Base-by-base conservation (phyloP, 768 basidiomycete species). In the Russula compacta region DNA sequence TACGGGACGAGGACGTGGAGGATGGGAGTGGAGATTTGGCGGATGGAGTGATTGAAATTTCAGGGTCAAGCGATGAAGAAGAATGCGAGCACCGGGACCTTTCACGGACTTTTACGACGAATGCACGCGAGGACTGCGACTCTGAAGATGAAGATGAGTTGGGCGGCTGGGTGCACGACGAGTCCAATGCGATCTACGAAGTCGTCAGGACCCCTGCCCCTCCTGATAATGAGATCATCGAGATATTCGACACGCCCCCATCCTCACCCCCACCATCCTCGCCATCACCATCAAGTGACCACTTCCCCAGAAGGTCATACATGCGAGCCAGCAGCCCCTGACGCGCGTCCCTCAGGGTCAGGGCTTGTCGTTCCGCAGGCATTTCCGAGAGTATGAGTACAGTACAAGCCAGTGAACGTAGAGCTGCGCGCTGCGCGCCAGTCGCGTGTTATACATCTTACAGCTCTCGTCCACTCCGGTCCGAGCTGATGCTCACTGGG, bases 121-220 rank as follows among this genome's bases (percentile, higher is more conserved):
- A n/a, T n/a, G 33, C 29, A 52, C 32, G 10, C 19, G 60, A 35
- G 35, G 63, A 44, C 33, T 19, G 43, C 24, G 65, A 64, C 1
- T 65, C 56, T n/a, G 81, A 61, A 3, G 55, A 80, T 19, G 81
- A 82, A 21, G 56, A 59, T 11, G 81, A 82, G 65, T 72, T 80
- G 8, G 75, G 67, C 10, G 63, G 67, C 47, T 79, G 78, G 76
- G 69, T 74, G 29, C 67, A 69, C 42, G 76, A 78, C 57, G 78
- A 79, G 64, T 73, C 76, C 12, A 77, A 72, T 48, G 69, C 70
- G 51, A 67, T 81, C 33, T 72, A 75, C 44, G 68, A 67, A 49
- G 59, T 73, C 21, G 14, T 65, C 24, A 58, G 57, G 58, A 60
- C 48, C 10, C 47, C 56, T 29, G 35, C 62, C 19, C 17, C 7